phyloP scores from a whole-genome alignment of 495 filamentous ascomycete species.

The Parachaetomium inaequale region DNA sequence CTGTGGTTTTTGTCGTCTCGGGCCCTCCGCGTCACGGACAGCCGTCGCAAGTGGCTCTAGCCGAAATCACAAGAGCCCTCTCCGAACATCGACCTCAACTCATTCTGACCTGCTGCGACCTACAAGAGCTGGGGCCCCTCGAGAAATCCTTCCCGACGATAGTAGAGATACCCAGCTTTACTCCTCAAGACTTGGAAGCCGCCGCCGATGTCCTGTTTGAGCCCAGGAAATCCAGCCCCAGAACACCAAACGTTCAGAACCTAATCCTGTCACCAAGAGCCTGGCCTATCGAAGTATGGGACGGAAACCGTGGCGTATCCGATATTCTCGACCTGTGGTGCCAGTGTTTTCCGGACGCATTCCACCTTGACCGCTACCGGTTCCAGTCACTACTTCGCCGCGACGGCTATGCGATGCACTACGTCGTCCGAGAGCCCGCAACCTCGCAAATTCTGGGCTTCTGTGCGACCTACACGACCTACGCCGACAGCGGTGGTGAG shows the following conservation, averaged over 20 bases:
- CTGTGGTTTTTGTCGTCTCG: constrained; percentile 53
- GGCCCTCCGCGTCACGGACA: constrained; percentile 38
- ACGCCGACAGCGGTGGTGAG: constrained; percentile 49
- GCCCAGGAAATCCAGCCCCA: constrained; percentile 16
- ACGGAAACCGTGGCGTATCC: constrained; percentile 38
- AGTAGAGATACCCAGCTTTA: constrained; percentile 46
- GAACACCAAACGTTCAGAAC: constrained; percentile 33
- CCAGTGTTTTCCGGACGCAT: constrained; percentile 44
- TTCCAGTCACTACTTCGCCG: constrained; percentile 54
- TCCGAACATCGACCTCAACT: constrained; percentile 50
- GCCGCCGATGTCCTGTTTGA: constrained; percentile 54
- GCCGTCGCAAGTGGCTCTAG: constrained; percentile 41
- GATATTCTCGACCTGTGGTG: constrained; percentile 50
- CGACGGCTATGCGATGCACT: constrained; percentile 60
- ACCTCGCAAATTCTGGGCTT: constrained; percentile 53
- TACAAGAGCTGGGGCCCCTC: constrained; percentile 34
- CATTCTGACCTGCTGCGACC: constrained; percentile 46
- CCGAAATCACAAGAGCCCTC: constrained; percentile 40
- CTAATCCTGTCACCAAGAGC: constrained; percentile 38
- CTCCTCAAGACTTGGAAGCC: constrained; percentile 48
- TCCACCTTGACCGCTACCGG: constrained; percentile 41
- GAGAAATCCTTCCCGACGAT: constrained; percentile 46
- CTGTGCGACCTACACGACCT: constrained; percentile 58
- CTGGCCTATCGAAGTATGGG: constrained; percentile 50
- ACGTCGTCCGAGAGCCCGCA: constrained; percentile 54